A percentile compares a stretch with the other conserved stretches of the same genome.
These are phyloP conservation scores for Pontederia paniculata DNA, from an alignment of 176 grass and related monocot genomes.

Conservation along the genomic window DNA sequence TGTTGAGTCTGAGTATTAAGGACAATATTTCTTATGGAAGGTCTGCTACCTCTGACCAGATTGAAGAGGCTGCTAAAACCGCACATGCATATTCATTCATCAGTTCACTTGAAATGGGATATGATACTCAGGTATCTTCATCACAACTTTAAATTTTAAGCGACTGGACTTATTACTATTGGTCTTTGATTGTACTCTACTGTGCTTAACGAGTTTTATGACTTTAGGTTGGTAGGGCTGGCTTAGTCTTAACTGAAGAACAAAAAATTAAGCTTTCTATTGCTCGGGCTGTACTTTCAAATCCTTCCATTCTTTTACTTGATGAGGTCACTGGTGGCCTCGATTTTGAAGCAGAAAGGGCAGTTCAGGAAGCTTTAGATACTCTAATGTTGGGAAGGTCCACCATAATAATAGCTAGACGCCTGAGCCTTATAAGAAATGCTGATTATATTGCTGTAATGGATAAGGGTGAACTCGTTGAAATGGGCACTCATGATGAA, in stretches of 20 bases:
- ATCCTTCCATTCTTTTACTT: conserved; percentile 91
- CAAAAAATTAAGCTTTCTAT: conserved; percentile 99
- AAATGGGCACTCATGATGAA: conserved; percentile 99
- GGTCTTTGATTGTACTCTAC: conserved; percentile 21
- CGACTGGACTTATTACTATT: conserved; percentile 16
- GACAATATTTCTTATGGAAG: conserved; percentile 98
- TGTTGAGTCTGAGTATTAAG: conserved; percentile 87
- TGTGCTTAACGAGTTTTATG: conserved; percentile 13
- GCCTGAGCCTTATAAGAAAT: conserved; percentile 84
- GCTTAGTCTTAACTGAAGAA: conserved; percentile 76
- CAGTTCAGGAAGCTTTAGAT: conserved; percentile 92
- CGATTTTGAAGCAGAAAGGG: conserved; percentile 98
- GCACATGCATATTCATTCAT: conserved; percentile 95
- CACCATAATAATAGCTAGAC: conserved; percentile 99
- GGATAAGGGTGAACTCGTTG: conserved; percentile 96
- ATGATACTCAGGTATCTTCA: conserved; percentile 69
- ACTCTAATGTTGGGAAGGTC: conserved; percentile 98
- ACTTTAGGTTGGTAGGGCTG: conserved; percentile 82
- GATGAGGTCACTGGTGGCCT: conserved; percentile 97
- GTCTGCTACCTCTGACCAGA: conserved; percentile 80
- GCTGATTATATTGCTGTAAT: conserved; percentile 99
- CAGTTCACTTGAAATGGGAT: conserved; percentile 92
- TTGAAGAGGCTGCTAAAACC: conserved; percentile 96
- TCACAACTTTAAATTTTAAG: conserved; percentile 15
- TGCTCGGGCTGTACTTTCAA: conserved; percentile 89